Evolutionary conservation across 1,284 basidiomycete genomes (phyloP).

Genomic region (Cutaneotrichosporon spelunceum): DNA sequence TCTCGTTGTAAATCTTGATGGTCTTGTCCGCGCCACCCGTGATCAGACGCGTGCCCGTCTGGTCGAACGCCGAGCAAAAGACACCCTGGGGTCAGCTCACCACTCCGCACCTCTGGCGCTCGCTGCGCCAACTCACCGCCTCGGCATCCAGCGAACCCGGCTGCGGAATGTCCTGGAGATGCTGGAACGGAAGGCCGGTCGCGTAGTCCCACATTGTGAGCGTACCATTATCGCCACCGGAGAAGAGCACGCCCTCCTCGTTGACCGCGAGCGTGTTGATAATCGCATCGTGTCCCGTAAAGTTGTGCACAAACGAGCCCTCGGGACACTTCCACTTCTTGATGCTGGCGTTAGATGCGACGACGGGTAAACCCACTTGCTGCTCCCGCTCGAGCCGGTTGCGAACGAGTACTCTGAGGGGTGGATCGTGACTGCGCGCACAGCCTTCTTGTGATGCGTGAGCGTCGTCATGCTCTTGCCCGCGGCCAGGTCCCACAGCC

Average conservation of each 20-base stretch:
- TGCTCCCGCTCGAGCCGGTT: conserved; percentile 87
- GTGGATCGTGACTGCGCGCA: conserved; percentile 87
- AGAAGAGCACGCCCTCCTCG: conserved; percentile 93
- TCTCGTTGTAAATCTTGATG: conserved; percentile 64
- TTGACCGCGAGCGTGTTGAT: conserved; percentile 95
- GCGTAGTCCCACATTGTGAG: conserved; percentile 91
- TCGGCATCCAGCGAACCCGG: conserved; percentile 96
- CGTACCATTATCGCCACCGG: conserved; percentile 87
- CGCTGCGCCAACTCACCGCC: conserved; percentile 58
- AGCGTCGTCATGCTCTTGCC: conserved; percentile 93
- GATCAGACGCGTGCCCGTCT: conserved; percentile 89
- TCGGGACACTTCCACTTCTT: conserved; percentile 99
- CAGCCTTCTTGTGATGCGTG: conserved; percentile 98
- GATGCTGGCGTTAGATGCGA: conserved; percentile 56
- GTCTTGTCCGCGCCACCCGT: conserved; percentile 98
- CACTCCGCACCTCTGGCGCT: neutral
- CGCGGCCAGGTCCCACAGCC: conserved; percentile 97
- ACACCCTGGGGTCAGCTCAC: conserved; percentile 51
- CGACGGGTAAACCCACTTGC: conserved; percentile 59
- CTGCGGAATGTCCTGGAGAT: conserved; percentile 88
- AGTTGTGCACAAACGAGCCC: conserved; percentile 91
- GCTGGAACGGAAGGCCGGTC: conserved; percentile 92
- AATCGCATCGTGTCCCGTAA: conserved; percentile 91
- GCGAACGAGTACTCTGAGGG: conserved; percentile 96
- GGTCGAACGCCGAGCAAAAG: conserved; percentile 94